phyloP scores from a whole-genome alignment of 805 yeast species.

The Lachancea kluyveri region DNA sequence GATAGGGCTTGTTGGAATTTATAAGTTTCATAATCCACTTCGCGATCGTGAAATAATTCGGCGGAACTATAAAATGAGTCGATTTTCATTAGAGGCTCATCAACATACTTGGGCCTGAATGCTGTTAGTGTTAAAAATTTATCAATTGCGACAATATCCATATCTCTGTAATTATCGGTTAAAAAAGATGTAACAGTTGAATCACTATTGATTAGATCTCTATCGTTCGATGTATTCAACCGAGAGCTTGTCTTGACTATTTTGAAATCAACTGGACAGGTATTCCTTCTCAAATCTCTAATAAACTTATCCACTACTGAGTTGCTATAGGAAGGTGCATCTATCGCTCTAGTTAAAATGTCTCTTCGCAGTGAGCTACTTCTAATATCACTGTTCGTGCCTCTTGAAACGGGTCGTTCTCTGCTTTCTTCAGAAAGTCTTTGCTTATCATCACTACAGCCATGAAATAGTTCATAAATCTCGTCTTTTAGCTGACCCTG shows the following conservation, averaged over 20 bases:
- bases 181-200: slow-evolving; percentile 17
- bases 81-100: slow-evolving; percentile 14
- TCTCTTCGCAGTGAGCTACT: slow-evolving; percentile 2
- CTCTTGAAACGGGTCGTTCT: not conserved
- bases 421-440: not conserved
- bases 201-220: slow-evolving; percentile 3
- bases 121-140: slow-evolving; percentile 12
- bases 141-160: slow-evolving; percentile 23
- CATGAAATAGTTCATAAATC: slow-evolving; percentile 12
- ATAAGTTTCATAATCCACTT: not conserved
- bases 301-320: slow-evolving; percentile 12
- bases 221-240: not conserved
- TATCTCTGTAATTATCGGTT: slow-evolving; percentile 19
- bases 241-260: slow-evolving; percentile 12
- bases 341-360: slow-evolving; percentile 1
- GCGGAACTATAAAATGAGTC: slow-evolving; percentile 13
- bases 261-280: slow-evolving; percentile 18
- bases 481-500: slow-evolving; percentile 16
- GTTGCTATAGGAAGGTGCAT: not conserved
- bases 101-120: slow-evolving; percentile 21
- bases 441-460: not conserved
- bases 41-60: not conserved
- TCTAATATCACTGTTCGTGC: not conserved
- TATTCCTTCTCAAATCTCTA: slow-evolving; percentile 15
- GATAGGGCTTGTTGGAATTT: slow-evolving; percentile 6